A percentile compares a stretch with the other conserved stretches of the same genome.
Evolutionary conservation across 1,139 yeast species (phyloP).

Genomic region (Hansenula sp.): DNA sequence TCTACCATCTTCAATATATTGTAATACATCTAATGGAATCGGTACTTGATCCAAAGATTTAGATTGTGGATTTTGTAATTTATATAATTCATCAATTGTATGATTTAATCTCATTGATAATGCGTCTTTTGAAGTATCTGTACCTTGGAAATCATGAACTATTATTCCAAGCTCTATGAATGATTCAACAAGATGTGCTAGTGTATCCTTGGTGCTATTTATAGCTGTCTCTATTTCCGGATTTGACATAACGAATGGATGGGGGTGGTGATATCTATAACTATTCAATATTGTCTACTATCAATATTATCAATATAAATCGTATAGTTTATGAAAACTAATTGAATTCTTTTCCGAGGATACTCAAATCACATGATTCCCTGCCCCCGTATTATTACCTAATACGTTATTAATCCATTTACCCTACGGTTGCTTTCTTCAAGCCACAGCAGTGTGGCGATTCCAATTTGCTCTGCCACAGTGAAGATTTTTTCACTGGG

Average conservation of each 20-base stretch:
- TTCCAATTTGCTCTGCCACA: background rate
- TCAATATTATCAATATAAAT: no score
- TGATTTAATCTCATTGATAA: slow-evolving; percentile 36
- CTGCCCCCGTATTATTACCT: no score
- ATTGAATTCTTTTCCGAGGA: no score
- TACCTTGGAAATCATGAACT: slow-evolving; percentile 91
- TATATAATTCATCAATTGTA: slow-evolving; percentile 31
- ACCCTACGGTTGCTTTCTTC: no score
- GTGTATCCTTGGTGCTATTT: slow-evolving; percentile 49
- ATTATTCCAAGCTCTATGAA: slow-evolving; percentile 85
- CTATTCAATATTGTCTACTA: no score
- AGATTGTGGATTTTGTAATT: slow-evolving; percentile 25
- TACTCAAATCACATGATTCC: no score
- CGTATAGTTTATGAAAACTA: no score
- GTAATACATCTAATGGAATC: slow-evolving; percentile 73
- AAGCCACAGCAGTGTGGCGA: no score
- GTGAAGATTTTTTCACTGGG: background rate
- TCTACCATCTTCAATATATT: slow-evolving; percentile 90
- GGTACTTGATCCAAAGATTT: slow-evolving; percentile 36
- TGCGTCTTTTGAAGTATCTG: slow-evolving; percentile 58
- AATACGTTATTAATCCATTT: no score
- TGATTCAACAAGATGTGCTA: slow-evolving; percentile 74
- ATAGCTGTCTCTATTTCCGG: slow-evolving; percentile 33
- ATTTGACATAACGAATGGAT: background rate
- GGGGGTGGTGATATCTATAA: no score